Conservation (phyloP, 1,284 basidiomycete species). For the Tilletia setariae region DNA sequence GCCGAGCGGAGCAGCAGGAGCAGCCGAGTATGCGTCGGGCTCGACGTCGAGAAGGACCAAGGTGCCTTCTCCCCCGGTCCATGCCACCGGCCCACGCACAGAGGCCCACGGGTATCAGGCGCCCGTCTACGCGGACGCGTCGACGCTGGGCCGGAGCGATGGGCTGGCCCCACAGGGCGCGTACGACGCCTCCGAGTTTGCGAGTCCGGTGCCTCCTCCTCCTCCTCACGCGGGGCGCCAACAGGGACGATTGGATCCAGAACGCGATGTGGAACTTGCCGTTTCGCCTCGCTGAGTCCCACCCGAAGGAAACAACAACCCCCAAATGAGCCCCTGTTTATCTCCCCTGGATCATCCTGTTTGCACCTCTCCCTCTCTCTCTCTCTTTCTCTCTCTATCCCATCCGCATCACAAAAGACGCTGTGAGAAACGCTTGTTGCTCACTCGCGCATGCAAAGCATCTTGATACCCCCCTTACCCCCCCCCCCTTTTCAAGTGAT, state of each 20-base stretch:
- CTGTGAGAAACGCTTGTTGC: too few relatives aligned
- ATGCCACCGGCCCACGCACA: conserved; percentile 2
- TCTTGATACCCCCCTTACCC: background rate
- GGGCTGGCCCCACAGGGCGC: background rate
- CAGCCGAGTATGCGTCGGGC: background rate
- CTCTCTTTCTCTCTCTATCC: too few relatives aligned
- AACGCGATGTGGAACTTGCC: conserved; percentile 3
- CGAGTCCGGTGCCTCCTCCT: background rate
- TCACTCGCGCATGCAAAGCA: too few relatives aligned
- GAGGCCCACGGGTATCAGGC: background rate
- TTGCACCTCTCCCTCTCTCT: too few relatives aligned
- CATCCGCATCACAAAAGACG: too few relatives aligned
- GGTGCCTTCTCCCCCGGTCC: background rate
- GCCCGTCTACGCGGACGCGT: background rate
- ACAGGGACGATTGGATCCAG: background rate
- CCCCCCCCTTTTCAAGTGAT: background rate
- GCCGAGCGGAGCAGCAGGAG: background rate
- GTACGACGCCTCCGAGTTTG: background rate
- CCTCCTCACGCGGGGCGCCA: too few relatives aligned
- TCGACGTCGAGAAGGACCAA: background rate
- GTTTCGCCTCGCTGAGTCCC: too few relatives aligned
- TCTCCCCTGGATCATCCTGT: too few relatives aligned
- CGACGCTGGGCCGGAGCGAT: background rate
- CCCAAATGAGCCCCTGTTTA: too few relatives aligned
- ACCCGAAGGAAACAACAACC: too few relatives aligned